These are phyloP conservation scores for Byssochlamys sp. DNA, from an alignment of 2,329 filamentous ascomycete genomes.

Conservation along the genomic window DNA sequence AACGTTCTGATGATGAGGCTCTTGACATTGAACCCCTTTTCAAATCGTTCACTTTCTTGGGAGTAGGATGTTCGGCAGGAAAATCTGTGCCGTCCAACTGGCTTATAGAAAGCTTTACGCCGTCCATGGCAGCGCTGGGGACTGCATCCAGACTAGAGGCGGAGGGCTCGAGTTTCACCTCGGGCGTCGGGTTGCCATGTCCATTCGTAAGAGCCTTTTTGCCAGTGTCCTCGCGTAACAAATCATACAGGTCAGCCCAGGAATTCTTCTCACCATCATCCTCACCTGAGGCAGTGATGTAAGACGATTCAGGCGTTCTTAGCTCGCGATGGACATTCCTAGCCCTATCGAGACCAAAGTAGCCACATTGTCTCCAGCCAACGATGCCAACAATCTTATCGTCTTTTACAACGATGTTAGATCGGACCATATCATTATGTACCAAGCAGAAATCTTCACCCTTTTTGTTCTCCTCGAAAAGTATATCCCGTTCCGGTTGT, in stretches of 20 bases:
- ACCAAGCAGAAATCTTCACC: constrained; percentile 21
- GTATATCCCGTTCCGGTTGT: constrained; percentile 21
- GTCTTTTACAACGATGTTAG: constrained; percentile 30
- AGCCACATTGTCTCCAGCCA: constrained; percentile 32
- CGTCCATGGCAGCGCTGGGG: constrained; percentile 19
- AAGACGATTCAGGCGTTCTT: constrained; percentile 15
- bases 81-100: constrained; percentile 16
- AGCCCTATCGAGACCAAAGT: constrained; percentile 27
- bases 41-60: constrained; percentile 31
- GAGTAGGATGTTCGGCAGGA: constrained; percentile 24
- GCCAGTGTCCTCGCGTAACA: constrained; percentile 9
- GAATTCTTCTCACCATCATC: constrained; percentile 10
- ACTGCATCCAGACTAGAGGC: constrained; percentile 20
- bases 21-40: constrained; percentile 27
- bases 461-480: constrained; percentile 19
- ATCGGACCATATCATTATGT: constrained; percentile 29
- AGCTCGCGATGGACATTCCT: constrained; percentile 24
- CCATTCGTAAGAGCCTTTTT: constrained; percentile 7
- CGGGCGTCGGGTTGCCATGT: constrained; percentile 12
- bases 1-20: constrained; percentile 31
- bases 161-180: constrained; percentile 28
- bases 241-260: constrained; percentile 31
- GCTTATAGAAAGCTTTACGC: constrained; percentile 10
- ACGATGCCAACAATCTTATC: constrained; percentile 28
- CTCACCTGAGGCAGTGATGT: constrained; percentile 6